These are phyloP conservation scores for Carex scoparia DNA, from an alignment of 176 grass and related monocot genomes.

Conservation along the genomic window DNA sequence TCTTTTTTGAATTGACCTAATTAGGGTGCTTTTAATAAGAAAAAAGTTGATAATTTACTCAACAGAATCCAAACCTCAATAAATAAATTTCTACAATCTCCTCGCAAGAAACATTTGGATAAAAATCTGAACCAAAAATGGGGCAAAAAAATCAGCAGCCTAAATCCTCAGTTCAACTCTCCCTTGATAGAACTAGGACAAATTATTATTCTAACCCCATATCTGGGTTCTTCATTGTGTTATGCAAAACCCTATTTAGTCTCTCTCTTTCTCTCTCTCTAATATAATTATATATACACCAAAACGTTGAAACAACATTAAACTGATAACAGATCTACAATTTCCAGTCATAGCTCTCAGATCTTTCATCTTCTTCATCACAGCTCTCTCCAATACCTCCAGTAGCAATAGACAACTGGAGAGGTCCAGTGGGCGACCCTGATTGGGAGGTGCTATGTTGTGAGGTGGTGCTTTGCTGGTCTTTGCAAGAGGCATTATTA, in stretches of 20 bases:
- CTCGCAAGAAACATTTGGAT: not conserved
- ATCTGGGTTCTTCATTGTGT: not conserved
- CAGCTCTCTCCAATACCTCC: constrained; percentile 47
- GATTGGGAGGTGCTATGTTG: constrained; percentile 68
- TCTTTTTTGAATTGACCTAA: not conserved
- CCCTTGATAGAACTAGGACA: not conserved
- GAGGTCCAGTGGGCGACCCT: constrained; percentile 62
- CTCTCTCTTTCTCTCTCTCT: not conserved
- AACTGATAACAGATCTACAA: constrained; percentile 22
- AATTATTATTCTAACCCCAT: constrained; percentile 21
- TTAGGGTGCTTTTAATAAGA: not conserved
- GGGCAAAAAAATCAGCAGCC: constrained; percentile 8
- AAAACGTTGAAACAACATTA: not conserved
- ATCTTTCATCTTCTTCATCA: constrained; percentile 49
- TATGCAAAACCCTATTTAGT: constrained; percentile 17
- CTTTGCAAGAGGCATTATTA: constrained; percentile 4
- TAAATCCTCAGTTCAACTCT: constrained; percentile 4
- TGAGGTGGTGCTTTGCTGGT: constrained; percentile 50
- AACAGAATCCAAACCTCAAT: not conserved
- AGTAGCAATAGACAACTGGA: constrained; percentile 43
- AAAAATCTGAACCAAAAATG: constrained; percentile 3
- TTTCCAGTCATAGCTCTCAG: constrained; percentile 58
- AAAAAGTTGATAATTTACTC: not conserved
- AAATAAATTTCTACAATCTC: constrained; percentile 1
- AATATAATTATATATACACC: not conserved